A percentile compares a stretch with the other conserved stretches of the same genome.
phyloP scores from a whole-genome alignment of 805 yeast species.

The Kuraishia ogatae region DNA sequence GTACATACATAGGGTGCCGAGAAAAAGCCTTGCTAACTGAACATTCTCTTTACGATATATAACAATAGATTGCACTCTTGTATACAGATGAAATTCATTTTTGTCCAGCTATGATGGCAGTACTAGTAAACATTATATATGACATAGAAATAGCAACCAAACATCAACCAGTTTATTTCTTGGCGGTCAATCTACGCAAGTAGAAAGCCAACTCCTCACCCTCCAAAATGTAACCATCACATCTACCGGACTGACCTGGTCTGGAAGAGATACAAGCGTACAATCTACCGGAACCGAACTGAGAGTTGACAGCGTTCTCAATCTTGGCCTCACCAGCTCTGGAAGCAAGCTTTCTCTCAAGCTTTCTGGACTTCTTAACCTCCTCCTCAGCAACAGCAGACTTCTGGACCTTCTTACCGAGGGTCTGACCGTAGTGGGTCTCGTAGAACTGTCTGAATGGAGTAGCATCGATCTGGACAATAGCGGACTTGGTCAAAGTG shows the following conservation, averaged over 20 bases:
- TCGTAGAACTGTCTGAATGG: conserved; percentile 99
- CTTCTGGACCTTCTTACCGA: conserved; percentile 75
- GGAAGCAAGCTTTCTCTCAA: conserved; percentile 88
- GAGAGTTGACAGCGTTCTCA: conserved; percentile 87
- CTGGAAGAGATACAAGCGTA: conserved; percentile 98
- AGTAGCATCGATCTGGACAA: conserved; percentile 99
- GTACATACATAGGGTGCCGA: no score
- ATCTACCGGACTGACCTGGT: conserved; percentile 99
- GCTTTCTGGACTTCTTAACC: conserved; percentile 62
- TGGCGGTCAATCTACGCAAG: conserved; percentile 98
- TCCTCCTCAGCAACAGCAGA: conserved; percentile 49
- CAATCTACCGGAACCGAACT: conserved; percentile 98
- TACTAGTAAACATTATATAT: background rate
- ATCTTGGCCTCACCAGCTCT: conserved; percentile 81
- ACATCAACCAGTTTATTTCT: conserved; percentile 59
- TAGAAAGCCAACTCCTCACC: conserved; percentile 99
- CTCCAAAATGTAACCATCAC: conserved; percentile 99
- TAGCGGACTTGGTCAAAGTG: conserved; percentile 98
- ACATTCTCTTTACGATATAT: no score
- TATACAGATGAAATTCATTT: conserved; percentile 15
- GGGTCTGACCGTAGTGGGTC: conserved; percentile 90
- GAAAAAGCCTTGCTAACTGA: no score
- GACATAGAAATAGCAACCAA: background rate
- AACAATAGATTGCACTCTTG: background rate
- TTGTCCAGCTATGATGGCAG: conserved; percentile 1